Evolutionary conservation across 1,284 basidiomycete genomes (phyloP), one percentile per base, ranked within the genome.

Genomic region (Polyporus tsugae): DNA sequence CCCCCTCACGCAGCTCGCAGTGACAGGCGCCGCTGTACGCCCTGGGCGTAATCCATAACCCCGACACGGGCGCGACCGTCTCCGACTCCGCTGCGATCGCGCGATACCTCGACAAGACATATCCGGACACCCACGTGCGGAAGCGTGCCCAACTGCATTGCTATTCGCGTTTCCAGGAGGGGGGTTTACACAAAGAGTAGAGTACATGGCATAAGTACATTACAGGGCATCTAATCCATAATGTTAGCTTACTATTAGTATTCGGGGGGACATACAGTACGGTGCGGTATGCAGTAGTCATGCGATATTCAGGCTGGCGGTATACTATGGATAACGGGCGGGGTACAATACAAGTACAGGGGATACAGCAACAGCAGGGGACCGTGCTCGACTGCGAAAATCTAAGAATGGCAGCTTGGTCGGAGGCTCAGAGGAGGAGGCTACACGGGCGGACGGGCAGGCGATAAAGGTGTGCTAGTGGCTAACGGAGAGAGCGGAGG

Each of bases 21-120:
- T n/a, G n/a, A n/a, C n/a, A n/a, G n/a, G n/a, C n/a, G n/a, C 72
- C 71, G 9, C 60, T 69, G 36, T 82, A 81, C 72, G 81, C 80
- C 6, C 69, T 81, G n/a, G 80, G 81, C 11, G 73, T 75, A 49
- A 80, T 82, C 67, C 70, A 73, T 70, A 75, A 76, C 66, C 74
- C 78, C 1, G 70, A 67, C 64, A 77, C 76, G 17, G 72, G 72
- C n/a, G 71, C 70, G 15, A 67, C 68, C 35, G 65, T 82, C 60
- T 67, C 76, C 19, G 81, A 82, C 64, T 82, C 81, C 4, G 49
- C 60, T 22, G 55, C 62, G 6, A 82, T 82, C 70, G 78, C 77
- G 25, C 62, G 73, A 38, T 81, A 80, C 65, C 76, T 82, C 68
- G 81, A 82, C 65, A 66, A 69, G 58, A 77, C 75, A 17, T 82